Evolutionary conservation across 768 basidiomycete genomes (phyloP), one percentile per base, ranked within the genome.

Genomic region (Mycena filopes): DNA sequence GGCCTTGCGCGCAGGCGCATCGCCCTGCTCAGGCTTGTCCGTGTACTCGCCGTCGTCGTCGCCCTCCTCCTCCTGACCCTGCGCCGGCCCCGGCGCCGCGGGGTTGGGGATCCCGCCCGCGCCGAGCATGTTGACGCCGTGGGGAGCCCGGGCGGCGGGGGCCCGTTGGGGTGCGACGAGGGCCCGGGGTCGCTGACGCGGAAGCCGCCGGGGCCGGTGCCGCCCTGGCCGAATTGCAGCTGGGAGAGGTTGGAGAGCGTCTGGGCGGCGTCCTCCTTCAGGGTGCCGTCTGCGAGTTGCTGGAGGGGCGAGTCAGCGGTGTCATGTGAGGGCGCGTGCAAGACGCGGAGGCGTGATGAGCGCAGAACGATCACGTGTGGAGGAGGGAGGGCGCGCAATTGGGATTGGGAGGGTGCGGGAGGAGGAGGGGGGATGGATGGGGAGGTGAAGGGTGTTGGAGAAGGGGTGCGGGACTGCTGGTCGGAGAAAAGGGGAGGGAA

Each of bases 91-190:
- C 70, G 5, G 72, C 16, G 73, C 63, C 5, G 69, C 36, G 2
- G 75, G 66, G 8, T 83, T 80, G 60, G 84, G 84, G 73, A 86
- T 80, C 0, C 82, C 84, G 21, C 84, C 84, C 1, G 72, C n/a
- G 15, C 60, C 61, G 42, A 64, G 60, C 49, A 67, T 60, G 60
- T 62, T 65, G 76, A 16, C 46, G 47, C 48, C 45, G 72, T 76
- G 9, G 68, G 75, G 0, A 84, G 46, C 11, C 16, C 84, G 65
- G 89, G 57, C 89, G 88, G 15, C 31, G 89, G 89, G 4, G 89
- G 89, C 0, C 89, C 89, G 7, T 86, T 85, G 6, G 88, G 89
- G 70, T 90, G 90, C 0, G 88, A 88, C 4, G 89, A 90, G n/a
- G 89, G 88, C 10, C 90, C 89, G 3, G 89, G 87, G 64, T 91